A percentile compares a stretch with the other conserved stretches of the same genome.
Conservation (phyloP, 768 basidiomycete genomes). For the Termitomyces sp. region DNA sequence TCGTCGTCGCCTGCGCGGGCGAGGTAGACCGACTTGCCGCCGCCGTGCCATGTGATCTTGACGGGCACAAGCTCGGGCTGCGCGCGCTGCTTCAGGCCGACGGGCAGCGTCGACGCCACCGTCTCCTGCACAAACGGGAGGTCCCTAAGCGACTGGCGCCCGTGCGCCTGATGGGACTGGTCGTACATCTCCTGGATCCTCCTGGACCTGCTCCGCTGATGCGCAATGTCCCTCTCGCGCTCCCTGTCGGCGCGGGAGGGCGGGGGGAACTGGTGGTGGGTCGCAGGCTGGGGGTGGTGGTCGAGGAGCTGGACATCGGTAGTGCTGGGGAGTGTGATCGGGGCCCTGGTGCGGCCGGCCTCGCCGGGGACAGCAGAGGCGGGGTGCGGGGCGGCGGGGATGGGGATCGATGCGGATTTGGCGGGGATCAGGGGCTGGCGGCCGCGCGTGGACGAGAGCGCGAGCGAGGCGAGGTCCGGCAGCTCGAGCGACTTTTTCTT, state of each 20-base stretch:
- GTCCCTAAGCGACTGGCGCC: no score
- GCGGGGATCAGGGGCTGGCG: not conserved
- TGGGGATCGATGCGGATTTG: not conserved
- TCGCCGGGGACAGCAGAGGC: conserved; percentile 21
- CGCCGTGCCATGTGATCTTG: conserved; percentile 64
- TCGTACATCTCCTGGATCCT: conserved; percentile 47
- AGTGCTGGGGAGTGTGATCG: conserved; percentile 25
- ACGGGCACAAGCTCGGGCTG: conserved; percentile 34
- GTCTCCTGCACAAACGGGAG: conserved; percentile 48
- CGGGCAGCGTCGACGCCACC: conserved; percentile 61
- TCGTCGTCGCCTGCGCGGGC: conserved; percentile 72
- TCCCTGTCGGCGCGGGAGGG: conserved; percentile 29
- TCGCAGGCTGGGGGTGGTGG: not conserved
- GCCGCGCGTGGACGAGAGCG: conserved; percentile 17
- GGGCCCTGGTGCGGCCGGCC: conserved; percentile 19
- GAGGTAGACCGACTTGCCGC: conserved; percentile 60
- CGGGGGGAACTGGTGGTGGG: conserved; percentile 9
- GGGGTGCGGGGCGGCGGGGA: not conserved
- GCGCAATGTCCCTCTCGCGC: conserved; percentile 23
- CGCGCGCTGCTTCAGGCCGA: conserved; percentile 37
- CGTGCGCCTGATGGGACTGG: conserved; percentile 16
- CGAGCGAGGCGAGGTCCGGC: conserved; percentile 57
- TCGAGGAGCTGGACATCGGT: conserved; percentile 25
- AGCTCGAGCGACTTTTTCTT: conserved; percentile 77
- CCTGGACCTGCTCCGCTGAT: conserved; percentile 18